Percentiles rank a stretch among this genome's conserved stretches.
phyloP scores from a whole-genome alignment of 805 yeast genomes.

The Suhomyces prunicola region DNA sequence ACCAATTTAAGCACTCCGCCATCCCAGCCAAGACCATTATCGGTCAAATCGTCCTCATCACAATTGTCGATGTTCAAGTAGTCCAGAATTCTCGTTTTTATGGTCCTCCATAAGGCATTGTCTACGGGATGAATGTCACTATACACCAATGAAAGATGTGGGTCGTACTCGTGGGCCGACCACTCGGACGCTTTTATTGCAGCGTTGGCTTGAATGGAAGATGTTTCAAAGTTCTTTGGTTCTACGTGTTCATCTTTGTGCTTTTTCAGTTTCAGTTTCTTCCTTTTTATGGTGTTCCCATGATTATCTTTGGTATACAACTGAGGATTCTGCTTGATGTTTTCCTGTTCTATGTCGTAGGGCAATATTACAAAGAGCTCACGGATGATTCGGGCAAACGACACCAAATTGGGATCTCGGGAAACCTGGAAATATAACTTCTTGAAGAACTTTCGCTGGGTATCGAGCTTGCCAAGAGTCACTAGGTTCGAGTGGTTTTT shows the following conservation, averaged over 20 bases:
- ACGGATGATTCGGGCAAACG: constrained; percentile 54
- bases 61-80: constrained; percentile 50
- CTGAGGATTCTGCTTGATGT: constrained; percentile 35
- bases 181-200: constrained; percentile 53
- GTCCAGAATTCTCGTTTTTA: constrained; percentile 64
- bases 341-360: constrained; percentile 32
- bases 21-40: constrained; percentile 54
- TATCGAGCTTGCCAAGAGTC: constrained; percentile 40
- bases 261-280: constrained; percentile 19
- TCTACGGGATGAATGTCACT: constrained; percentile 64
- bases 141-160: constrained; percentile 72
- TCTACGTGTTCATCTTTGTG: constrained; percentile 6
- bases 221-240: constrained; percentile 25
- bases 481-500: constrained; percentile 39
- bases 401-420: constrained; percentile 44
- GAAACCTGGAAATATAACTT: constrained; percentile 50
- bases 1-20: constrained; percentile 68
- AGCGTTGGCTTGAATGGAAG: constrained; percentile 34
- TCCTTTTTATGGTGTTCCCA: constrained; percentile 29
- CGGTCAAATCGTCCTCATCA: constrained; percentile 32
- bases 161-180: constrained; percentile 57
- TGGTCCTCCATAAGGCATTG: constrained; percentile 60
- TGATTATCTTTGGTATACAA: constrained; percentile 32
- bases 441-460: constrained; percentile 50
- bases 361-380: constrained; percentile 55